A percentile compares a stretch with the other conserved stretches of the same genome.
phyloP scores from a whole-genome alignment of 805 yeast species.

The Yarrowia sp. region DNA sequence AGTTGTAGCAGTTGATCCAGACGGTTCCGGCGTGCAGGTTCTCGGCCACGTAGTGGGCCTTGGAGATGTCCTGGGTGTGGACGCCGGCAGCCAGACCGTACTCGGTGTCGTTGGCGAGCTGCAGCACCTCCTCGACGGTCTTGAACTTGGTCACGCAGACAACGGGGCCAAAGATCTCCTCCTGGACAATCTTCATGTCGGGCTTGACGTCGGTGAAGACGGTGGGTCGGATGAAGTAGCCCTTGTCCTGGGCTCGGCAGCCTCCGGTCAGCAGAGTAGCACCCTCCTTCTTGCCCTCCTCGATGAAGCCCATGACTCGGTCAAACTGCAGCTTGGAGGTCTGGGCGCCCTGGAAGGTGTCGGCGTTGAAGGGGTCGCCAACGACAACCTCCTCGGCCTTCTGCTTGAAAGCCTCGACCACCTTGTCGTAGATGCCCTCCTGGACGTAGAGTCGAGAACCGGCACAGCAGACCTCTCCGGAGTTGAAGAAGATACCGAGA shows the following conservation, averaged over 20 bases:
- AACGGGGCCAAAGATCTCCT: slow-evolving; percentile 91
- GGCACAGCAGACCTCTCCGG: slow-evolving; percentile 96
- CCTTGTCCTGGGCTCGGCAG: slow-evolving; percentile 58
- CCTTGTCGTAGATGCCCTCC: slow-evolving; percentile 78
- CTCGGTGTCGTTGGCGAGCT: slow-evolving; percentile 70
- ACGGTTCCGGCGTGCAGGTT: slow-evolving; percentile 71
- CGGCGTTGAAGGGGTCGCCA: slow-evolving; percentile 82
- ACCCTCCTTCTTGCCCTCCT: slow-evolving; percentile 80
- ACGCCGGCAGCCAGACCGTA: slow-evolving; percentile 87
- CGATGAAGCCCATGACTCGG: slow-evolving; percentile 75
- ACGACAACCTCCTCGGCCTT: slow-evolving; percentile 61
- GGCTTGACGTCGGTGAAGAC: slow-evolving; percentile 74
- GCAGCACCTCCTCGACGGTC: slow-evolving; percentile 70
- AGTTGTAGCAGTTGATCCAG: slow-evolving; percentile 74
- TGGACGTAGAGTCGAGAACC: slow-evolving; percentile 91
- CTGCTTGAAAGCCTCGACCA: slow-evolving; percentile 62
- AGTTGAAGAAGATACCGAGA: slow-evolving; percentile 84
- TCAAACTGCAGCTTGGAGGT: slow-evolving; percentile 78
- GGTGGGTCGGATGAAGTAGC: slow-evolving; percentile 77
- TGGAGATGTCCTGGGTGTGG: slow-evolving; percentile 69
- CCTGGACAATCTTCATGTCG: slow-evolving; percentile 69
- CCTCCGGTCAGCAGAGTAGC: slow-evolving; percentile 85
- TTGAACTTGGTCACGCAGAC: slow-evolving; percentile 70
- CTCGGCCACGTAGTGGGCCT: slow-evolving; percentile 69
- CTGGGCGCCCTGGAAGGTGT: slow-evolving; percentile 87